Conservation (phyloP, 768 basidiomycete species). For the Panaeolus papilionaceus region DNA sequence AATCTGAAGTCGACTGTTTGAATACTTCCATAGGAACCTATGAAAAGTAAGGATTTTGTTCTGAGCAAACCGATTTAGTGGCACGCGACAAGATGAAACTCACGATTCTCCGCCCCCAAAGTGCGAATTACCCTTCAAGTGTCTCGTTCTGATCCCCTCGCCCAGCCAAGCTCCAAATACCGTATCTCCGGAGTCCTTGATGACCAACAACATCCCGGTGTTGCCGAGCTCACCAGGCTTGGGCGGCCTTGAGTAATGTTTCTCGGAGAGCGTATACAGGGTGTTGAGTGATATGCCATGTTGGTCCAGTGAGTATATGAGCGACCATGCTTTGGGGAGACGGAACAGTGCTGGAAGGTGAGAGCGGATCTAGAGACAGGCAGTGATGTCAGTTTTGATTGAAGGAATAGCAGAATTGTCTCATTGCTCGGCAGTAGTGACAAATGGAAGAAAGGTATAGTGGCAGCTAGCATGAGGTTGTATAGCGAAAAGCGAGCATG, state of each 20-base stretch:
- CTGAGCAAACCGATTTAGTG: background rate
- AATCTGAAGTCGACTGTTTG: constrained; percentile 55
- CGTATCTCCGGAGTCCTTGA: constrained; percentile 64
- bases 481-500: background rate
- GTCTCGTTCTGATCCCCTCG: constrained; percentile 65
- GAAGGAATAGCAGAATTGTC: constrained; percentile 8
- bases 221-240: constrained; percentile 34
- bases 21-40: constrained; percentile 82
- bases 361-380: constrained; percentile 61
- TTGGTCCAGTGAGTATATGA: constrained; percentile 92
- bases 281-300: constrained; percentile 94
- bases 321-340: constrained; percentile 73
- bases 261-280: constrained; percentile 73
- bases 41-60: background rate
- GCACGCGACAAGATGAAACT: constrained; percentile 28
- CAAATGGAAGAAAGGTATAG: background rate
- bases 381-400: background rate
- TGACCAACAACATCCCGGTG: constrained; percentile 60
- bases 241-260: constrained; percentile 37
- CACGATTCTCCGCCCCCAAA: constrained; percentile 91
- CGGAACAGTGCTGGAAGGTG: constrained; percentile 77
- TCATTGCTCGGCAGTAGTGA: background rate
- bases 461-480: background rate
- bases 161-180: constrained; percentile 87
- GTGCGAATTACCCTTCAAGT: constrained; percentile 62